Evolutionary conservation across 441 rosid species (phyloP).

Genomic region (Croton setiger): DNA sequence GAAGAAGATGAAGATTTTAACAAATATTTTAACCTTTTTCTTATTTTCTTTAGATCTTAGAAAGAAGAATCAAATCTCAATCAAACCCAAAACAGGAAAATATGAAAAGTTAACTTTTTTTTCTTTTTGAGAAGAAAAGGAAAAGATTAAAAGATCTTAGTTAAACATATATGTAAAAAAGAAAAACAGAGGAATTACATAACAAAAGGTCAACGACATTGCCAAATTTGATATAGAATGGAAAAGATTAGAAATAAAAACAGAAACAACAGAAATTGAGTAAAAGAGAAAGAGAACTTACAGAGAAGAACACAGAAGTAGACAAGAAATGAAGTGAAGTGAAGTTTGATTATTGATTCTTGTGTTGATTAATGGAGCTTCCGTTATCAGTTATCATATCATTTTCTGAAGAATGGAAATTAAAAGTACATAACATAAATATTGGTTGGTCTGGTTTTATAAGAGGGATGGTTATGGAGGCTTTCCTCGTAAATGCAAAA

Average conservation of each 20-base stretch:
- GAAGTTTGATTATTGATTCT: background rate
- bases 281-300: background rate
- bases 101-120: background rate
- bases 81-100: conserved; percentile 18
- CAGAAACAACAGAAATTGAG: background rate
- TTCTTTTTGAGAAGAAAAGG: background rate
- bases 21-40: conserved; percentile 19
- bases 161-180: background rate
- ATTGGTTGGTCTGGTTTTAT: background rate
- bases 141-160: background rate
- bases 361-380: background rate
- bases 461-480: conserved; percentile 12
- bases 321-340: background rate
- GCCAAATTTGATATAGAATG: background rate
- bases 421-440: background rate
- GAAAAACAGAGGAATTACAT: background rate
- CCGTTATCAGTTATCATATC: background rate
- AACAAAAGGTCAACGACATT: conserved; percentile 6
- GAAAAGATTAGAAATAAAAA: background rate
- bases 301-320: background rate
- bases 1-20: conserved; percentile 20
- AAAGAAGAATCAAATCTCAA: conserved; percentile 20
- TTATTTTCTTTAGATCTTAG: conserved; percentile 9
- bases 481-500: conserved; percentile 35
- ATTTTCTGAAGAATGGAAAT: background rate